A percentile compares a stretch with the other conserved stretches of the same genome.
These are phyloP conservation scores for Phytophthora syringae DNA, from an alignment of 352 stramenopile species.

Conservation along the genomic window DNA sequence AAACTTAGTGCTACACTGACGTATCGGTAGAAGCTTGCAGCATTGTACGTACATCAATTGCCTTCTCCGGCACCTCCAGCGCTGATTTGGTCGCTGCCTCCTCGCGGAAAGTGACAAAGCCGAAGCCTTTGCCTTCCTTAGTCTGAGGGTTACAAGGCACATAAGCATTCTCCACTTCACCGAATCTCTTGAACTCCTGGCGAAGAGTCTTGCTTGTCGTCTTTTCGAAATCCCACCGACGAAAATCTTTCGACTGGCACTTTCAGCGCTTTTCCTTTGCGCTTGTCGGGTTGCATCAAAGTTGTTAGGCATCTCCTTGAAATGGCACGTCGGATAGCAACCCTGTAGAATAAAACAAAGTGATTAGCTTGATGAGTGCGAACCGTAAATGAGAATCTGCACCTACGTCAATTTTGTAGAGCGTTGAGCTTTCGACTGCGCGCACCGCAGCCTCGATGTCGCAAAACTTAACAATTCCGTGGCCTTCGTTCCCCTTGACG, in stretches of 20 bases:
- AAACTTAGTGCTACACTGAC: neutral
- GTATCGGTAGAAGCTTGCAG: neutral
- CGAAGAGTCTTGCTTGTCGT: conserved; percentile 58
- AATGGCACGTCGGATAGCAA: conserved; percentile 21
- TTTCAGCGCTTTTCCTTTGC: too few species aligned
- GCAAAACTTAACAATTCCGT: conserved; percentile 72
- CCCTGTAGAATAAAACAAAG: conserved; percentile 4
- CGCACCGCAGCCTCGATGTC: conserved; percentile 66
- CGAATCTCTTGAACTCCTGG: conserved; percentile 68
- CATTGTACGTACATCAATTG: conserved; percentile 61
- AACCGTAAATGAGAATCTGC: conserved; percentile 33
- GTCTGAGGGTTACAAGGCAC: conserved; percentile 61
- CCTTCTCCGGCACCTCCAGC: conserved; percentile 65
- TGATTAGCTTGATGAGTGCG: neutral
- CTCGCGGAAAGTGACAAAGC: conserved; percentile 65
- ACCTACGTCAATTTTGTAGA: conserved; percentile 59
- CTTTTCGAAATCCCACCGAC: conserved; percentile 61
- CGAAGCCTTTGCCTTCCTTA: conserved; percentile 73
- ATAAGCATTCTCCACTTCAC: conserved; percentile 57
- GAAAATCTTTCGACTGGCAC: conserved; percentile 55
- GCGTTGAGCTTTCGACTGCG: conserved; percentile 51
- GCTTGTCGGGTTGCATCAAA: too few species aligned
- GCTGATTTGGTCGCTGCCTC: conserved; percentile 45
- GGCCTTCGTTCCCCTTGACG: conserved; percentile 76
- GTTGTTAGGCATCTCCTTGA: conserved; percentile 18